These are phyloP conservation scores for Tylopilus intermedius DNA, from an alignment of 768 basidiomycete genomes.

Conservation along the genomic window DNA sequence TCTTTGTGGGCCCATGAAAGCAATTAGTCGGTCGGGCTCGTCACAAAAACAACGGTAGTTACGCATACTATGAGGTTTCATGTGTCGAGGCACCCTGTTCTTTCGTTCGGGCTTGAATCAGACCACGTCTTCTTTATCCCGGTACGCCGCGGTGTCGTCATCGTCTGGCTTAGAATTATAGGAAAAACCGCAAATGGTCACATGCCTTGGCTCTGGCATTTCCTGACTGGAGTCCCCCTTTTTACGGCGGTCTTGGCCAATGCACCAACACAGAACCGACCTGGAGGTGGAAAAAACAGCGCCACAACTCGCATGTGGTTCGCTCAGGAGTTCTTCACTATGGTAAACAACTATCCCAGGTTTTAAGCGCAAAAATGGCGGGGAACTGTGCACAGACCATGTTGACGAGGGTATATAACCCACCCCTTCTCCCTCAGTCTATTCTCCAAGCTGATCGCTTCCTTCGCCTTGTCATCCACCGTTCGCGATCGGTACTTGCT, in stretches of 20 bases:
- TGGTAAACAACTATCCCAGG: slow-evolving; percentile 4
- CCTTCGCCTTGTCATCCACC: neutral
- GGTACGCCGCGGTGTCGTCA: slow-evolving; percentile 1
- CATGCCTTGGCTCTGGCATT: neutral
- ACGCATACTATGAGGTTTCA: neutral
- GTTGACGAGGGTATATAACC: slow-evolving; percentile 13
- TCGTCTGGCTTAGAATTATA: neutral
- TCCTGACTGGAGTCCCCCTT: neutral
- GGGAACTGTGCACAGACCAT: slow-evolving; percentile 1
- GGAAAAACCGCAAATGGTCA: neutral
- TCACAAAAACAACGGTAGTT: neutral
- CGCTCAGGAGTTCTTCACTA: neutral
- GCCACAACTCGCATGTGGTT: slow-evolving; percentile 3
- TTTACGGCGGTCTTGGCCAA: neutral
- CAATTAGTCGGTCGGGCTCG: neutral
- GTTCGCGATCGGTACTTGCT: neutral
- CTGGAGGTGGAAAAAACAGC: slow-evolving; percentile 5
- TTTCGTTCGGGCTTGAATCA: neutral
- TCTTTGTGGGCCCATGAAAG: neutral
- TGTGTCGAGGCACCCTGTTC: too few species aligned
- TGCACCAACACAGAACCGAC: neutral
- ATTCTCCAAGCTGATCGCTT: neutral
- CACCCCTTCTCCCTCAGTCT: neutral
- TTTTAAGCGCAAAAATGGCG: neutral
- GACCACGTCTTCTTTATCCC: neutral